Evolutionary conservation across 768 basidiomycete species (phyloP).

Genomic region (Mycena galericulata): DNA sequence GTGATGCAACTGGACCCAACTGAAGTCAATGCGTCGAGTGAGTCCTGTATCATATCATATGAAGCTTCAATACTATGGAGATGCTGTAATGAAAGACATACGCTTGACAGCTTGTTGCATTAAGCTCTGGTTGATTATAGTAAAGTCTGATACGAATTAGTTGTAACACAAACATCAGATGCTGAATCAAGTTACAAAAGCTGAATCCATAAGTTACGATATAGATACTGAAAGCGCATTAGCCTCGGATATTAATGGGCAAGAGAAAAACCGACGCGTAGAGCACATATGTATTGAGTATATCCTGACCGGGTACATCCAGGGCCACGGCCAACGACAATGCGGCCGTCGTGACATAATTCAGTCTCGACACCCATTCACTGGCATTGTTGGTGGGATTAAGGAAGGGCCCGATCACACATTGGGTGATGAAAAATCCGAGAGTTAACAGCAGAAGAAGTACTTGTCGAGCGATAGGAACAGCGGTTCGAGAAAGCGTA

Average conservation of each 20-base stretch:
- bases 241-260: neutral
- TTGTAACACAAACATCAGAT: neutral
- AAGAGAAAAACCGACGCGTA: slow-evolving; percentile 64
- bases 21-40: slow-evolving; percentile 78
- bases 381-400: slow-evolving; percentile 81
- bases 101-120: slow-evolving; percentile 72
- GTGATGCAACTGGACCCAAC: slow-evolving; percentile 49
- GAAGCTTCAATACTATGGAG: neutral
- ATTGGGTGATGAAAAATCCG: slow-evolving; percentile 72
- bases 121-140: slow-evolving; percentile 63
- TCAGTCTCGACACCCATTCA: slow-evolving; percentile 79
- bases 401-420: slow-evolving; percentile 70
- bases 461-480: slow-evolving; percentile 71
- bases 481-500: slow-evolving; percentile 56
- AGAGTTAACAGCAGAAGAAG: slow-evolving; percentile 68
- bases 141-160: slow-evolving; percentile 64
- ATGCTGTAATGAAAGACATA: slow-evolving; percentile 43
- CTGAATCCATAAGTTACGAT: slow-evolving; percentile 74
- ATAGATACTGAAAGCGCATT: slow-evolving; percentile 53
- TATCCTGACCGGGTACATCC: slow-evolving; percentile 63
- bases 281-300: slow-evolving; percentile 72
- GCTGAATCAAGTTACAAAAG: slow-evolving; percentile 58
- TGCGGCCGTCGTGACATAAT: slow-evolving; percentile 74
- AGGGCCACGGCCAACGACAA: slow-evolving; percentile 74
- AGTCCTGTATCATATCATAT: slow-evolving; percentile 53